Evolutionary conservation across 1,284 basidiomycete genomes (phyloP).

Genomic region (Pseudozyma flocculosa): DNA sequence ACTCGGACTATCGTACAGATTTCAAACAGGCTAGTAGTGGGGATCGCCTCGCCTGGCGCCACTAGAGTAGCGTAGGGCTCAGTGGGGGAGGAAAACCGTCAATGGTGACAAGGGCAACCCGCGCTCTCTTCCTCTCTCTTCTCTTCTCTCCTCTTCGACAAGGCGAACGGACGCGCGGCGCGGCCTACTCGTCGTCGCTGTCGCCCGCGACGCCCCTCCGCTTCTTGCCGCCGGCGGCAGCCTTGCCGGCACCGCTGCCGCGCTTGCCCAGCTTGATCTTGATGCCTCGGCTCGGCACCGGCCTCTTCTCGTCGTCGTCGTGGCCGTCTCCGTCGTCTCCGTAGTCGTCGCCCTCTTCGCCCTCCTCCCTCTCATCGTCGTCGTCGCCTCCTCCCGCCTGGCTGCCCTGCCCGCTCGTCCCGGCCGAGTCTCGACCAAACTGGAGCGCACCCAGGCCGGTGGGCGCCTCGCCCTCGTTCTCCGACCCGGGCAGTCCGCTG

Average conservation of each 20-base stretch:
- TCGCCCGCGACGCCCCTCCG: constrained; percentile 4
- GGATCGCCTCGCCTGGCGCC: too few species aligned
- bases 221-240: constrained; percentile 10
- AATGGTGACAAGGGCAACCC: too few species aligned
- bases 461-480: constrained; percentile 27
- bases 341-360: constrained; percentile 7
- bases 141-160: too few species aligned
- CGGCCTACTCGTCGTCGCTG: constrained; percentile 1
- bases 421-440: background rate
- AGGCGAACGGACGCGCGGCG: too few species aligned
- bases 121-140: too few species aligned
- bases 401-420: background rate
- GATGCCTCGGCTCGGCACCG: constrained; percentile 22
- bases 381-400: constrained; percentile 4
- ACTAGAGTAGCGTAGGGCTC: too few species aligned
- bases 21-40: too few species aligned
- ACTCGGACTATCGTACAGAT: too few species aligned
- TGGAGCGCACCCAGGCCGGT: background rate
- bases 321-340: constrained; percentile 8
- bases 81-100: too few species aligned
- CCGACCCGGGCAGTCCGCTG: constrained; percentile 39
- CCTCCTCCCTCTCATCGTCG: constrained; percentile 4
- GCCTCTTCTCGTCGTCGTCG: constrained; percentile 27
- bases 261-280: constrained; percentile 37
- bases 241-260: constrained; percentile 2